Evolutionary conservation across 2,329 filamentous ascomycete species (phyloP), one percentile per base, ranked within the genome.

Genomic region (Colletotrichum noveboracense): DNA sequence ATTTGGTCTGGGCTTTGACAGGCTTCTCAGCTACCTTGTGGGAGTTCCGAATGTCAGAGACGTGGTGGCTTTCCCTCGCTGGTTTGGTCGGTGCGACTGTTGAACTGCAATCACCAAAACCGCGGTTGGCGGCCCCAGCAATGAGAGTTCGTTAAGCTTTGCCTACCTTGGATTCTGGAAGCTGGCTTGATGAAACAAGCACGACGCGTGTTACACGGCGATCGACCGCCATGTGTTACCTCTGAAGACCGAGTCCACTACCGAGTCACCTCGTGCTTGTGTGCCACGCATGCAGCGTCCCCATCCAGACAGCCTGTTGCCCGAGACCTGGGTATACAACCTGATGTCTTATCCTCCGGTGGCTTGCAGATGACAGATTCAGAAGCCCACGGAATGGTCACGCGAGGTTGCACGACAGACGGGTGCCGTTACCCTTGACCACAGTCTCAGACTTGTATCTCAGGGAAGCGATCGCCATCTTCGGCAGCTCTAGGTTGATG

Each of bases 1-100:
- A 1, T 98, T 98, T 82, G 96, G 96, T 4, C 84, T 98, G 72
- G 96, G 96, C 10, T 97, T 98, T 82, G 96, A 98, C 87, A 91
- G 96, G 71, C 89, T 98, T 77, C 85, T 98, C 79, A 93, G 94
- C 81, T 98, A 98, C 85, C 88, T 98, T 71, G 91, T 94, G 36
- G 96, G 96, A 12, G 92, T 96, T 52, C 90, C 91, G 78, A 98
- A 95, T 79, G 91, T 98, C 80, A 91, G 95, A 82, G 96, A 98
- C 84, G 91, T 96, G 28, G 94, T 97, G 71, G 91, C 94, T 32
- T 98, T 98, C 82, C 96, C 96, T 64, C 91, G 96, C 79, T 96
- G 91, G 88, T 88, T 88, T 82, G 90, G 91, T 71, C 89, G 91
- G 79, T 92, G 91, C 80, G 89, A 93, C 82, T 92, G 91, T 80